Evolutionary conservation across 2,329 filamentous ascomycete genomes (phyloP).

Genomic region (Colletotrichum echinochloae): DNA sequence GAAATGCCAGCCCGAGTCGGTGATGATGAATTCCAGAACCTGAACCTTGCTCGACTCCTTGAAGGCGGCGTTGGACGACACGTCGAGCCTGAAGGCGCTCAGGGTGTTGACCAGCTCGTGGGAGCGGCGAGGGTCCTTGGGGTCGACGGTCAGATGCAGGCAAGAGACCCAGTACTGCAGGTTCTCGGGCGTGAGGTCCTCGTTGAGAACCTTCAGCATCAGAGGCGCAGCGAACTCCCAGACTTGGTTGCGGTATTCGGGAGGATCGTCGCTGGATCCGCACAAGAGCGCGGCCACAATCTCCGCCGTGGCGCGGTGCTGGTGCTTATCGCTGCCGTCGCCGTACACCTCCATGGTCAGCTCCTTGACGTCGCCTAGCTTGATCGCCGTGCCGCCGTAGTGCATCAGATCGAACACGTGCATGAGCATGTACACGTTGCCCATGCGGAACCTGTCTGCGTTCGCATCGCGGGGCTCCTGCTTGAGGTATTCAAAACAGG

Average conservation of each 20-base stretch:
- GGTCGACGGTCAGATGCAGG: constrained; percentile 87
- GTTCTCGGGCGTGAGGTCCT: constrained; percentile 94
- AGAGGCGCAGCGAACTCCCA: constrained; percentile 95
- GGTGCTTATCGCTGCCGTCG: constrained; percentile 96
- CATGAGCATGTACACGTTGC: constrained; percentile 86
- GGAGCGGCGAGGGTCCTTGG: constrained; percentile 87
- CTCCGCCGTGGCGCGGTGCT: constrained; percentile 94
- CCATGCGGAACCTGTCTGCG: constrained; percentile 89
- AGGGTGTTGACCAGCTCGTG: constrained; percentile 89
- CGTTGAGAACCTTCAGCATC: constrained; percentile 86
- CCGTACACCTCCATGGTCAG: constrained; percentile 83
- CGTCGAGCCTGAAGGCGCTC: constrained; percentile 88
- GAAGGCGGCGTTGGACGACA: constrained; percentile 96
- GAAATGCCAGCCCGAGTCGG: constrained; percentile 96
- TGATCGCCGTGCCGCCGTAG: constrained; percentile 79
- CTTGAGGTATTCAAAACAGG: constrained; percentile 93
- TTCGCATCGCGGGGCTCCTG: constrained; percentile 89
- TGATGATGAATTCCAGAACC: constrained; percentile 87
- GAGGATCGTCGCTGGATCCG: constrained; percentile 81
- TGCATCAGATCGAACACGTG: constrained; percentile 93
- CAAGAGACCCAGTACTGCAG: constrained; percentile 95
- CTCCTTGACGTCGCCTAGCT: constrained; percentile 88
- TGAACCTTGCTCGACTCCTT: constrained; percentile 98
- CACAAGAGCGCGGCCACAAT: constrained; percentile 88
- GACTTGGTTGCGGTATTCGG: constrained; percentile 78